A percentile compares a stretch with the other conserved stretches of the same genome.
phyloP scores from a whole-genome alignment of 306 rosid genomes.

The Senna tora region DNA sequence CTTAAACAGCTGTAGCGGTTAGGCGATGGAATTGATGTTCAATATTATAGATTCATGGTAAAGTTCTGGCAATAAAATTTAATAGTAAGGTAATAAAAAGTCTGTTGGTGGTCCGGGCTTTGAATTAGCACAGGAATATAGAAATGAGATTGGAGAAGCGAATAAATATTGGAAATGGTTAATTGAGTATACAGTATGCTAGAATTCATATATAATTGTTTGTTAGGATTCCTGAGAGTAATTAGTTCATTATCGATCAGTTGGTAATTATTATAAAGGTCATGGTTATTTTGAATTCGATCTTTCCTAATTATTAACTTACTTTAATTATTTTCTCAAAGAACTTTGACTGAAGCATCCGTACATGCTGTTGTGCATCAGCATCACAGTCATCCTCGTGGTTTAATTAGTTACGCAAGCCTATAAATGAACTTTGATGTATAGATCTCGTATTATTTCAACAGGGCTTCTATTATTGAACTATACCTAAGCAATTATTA shows the following conservation, averaged over 20 bases:
- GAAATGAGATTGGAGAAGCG: background rate
- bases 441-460: background rate
- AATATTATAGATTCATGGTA: too few species aligned
- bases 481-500: background rate
- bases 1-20: too few species aligned
- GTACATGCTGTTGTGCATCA: background rate
- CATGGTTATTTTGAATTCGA: background rate
- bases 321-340: constrained; percentile 11
- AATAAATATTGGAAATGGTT: too few species aligned
- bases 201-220: background rate
- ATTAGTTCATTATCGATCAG: constrained; percentile 16
- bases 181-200: too few species aligned
- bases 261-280: constrained; percentile 19
- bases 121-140: background rate
- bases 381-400: background rate
- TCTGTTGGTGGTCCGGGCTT: background rate
- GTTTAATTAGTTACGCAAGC: constrained; percentile 2
- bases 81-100: background rate
- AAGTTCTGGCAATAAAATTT: too few species aligned
- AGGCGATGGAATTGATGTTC: background rate
- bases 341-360: background rate
- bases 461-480: constrained; percentile 28
- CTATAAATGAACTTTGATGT: constrained; percentile 26
- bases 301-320: too few species aligned
- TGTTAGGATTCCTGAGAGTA: background rate